These are phyloP conservation scores for Boletus reticulatus DNA, from an alignment of 768 basidiomycete species.

Conservation along the genomic window DNA sequence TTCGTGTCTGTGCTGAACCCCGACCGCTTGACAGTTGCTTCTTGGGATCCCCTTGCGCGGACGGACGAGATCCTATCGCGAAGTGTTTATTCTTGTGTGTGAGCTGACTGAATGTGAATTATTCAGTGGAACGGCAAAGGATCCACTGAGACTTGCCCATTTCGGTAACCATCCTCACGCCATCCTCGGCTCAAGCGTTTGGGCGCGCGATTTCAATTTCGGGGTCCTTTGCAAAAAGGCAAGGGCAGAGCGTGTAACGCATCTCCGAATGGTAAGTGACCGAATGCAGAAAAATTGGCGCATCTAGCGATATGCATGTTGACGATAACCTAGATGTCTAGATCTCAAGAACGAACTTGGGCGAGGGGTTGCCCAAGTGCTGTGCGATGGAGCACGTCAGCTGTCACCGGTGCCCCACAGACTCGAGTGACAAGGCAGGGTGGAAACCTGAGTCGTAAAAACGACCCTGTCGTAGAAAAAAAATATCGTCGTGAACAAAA, in stretches of 20 bases:
- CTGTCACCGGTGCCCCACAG: too few relatives aligned
- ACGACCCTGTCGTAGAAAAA: neutral
- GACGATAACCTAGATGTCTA: slow-evolving; percentile 6
- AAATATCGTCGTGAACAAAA: neutral
- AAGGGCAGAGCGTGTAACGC: neutral
- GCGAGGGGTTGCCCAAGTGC: slow-evolving; percentile 8
- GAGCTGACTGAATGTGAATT: slow-evolving; percentile 1
- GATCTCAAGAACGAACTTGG: neutral
- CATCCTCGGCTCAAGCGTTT: neutral
- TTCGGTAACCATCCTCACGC: too few relatives aligned
- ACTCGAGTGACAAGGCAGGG: too few relatives aligned
- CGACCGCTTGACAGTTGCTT: neutral
- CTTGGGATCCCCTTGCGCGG: slow-evolving; percentile 3
- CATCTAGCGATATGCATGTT: neutral
- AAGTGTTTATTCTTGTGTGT: slow-evolving; percentile 5
- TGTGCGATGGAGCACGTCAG: neutral
- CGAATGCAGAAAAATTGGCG: neutral
- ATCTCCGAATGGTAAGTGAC: slow-evolving; percentile 12
- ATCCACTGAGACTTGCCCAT: neutral
- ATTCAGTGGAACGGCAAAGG: neutral
- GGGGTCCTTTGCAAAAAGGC: neutral
- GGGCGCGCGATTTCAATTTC: slow-evolving; percentile 2
- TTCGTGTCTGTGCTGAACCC: slow-evolving; percentile 7
- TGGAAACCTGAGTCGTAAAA: too few relatives aligned
- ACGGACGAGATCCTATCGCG: slow-evolving; percentile 7